Evolutionary conservation across 768 basidiomycete species (phyloP).

Genomic region (Lentinula aciculospora): DNA sequence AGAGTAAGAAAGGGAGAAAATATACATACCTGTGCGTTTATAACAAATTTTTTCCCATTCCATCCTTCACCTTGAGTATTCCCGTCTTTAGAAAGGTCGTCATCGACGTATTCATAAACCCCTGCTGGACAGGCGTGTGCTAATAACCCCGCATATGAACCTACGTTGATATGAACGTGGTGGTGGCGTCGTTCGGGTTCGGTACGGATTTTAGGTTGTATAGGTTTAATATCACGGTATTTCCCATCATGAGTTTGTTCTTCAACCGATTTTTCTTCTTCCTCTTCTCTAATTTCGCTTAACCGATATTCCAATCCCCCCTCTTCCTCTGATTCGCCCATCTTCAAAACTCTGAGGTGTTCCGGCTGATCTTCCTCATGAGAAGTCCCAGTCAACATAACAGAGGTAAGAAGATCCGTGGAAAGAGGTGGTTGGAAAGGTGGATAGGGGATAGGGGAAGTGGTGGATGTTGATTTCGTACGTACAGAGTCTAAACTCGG

Average conservation of each 20-base stretch:
- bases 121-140: slow-evolving; percentile 89
- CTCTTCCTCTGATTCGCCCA: too few species aligned
- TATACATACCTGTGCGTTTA: slow-evolving; percentile 94
- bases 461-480: slow-evolving; percentile 81
- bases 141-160: slow-evolving; percentile 83
- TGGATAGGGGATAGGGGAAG: slow-evolving; percentile 80
- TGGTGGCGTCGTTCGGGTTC: slow-evolving; percentile 36
- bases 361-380: slow-evolving; percentile 96
- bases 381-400: slow-evolving; percentile 89
- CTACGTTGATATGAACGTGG: slow-evolving; percentile 73
- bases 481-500: slow-evolving; percentile 55
- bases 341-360: slow-evolving; percentile 64
- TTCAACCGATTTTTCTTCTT: slow-evolving; percentile 6
- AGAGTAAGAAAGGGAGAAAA: too few species aligned
- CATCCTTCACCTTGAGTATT: slow-evolving; percentile 45
- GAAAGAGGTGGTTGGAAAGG: slow-evolving; percentile 83
- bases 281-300: slow-evolving; percentile 16
- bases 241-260: too few species aligned
- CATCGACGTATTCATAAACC: slow-evolving; percentile 94
- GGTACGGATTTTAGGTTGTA: too few species aligned
- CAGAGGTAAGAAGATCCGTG: slow-evolving; percentile 88
- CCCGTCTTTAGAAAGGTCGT: slow-evolving; percentile 27
- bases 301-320: slow-evolving; percentile 13
- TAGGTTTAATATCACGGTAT: too few species aligned
- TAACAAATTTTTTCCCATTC: slow-evolving; percentile 84